A percentile compares a stretch with the other conserved stretches of the same genome.
Evolutionary conservation across 371 early-diverging fungal genomes (phyloP).

Genomic region (Chytridium lagenaria): DNA sequence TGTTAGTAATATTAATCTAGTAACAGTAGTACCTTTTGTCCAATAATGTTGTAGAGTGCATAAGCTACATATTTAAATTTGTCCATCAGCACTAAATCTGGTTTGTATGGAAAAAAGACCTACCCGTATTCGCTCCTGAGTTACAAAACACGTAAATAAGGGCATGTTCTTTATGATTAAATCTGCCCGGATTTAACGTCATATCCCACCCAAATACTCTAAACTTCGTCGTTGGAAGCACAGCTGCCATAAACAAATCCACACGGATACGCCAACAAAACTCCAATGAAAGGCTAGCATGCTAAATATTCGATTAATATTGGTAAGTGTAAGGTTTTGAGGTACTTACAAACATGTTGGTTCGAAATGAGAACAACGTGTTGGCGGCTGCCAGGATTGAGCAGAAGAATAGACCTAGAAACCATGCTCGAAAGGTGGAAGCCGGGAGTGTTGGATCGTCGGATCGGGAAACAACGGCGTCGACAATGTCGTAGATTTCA

Average conservation of each 20-base stretch:
- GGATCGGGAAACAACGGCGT: slow-evolving; percentile 29
- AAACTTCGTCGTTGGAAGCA: slow-evolving; percentile 19
- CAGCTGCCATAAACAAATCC: slow-evolving; percentile 27
- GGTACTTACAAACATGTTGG: slow-evolving; percentile 37
- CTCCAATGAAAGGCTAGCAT: slow-evolving; percentile 25
- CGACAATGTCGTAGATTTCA: slow-evolving; percentile 35
- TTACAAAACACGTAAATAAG: slow-evolving; percentile 29
- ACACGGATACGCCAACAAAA: slow-evolving; percentile 29
- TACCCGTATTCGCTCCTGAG: slow-evolving; percentile 22
- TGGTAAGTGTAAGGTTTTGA: neutral
- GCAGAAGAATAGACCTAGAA: slow-evolving; percentile 33
- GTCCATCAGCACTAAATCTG: too few species aligned
- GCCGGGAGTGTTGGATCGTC: slow-evolving; percentile 41
- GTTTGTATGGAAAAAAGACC: too few species aligned
- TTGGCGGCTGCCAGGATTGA: slow-evolving; percentile 69
- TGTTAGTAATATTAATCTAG: too few species aligned
- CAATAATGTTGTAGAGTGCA: slow-evolving; percentile 36
- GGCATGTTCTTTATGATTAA: slow-evolving; percentile 29
- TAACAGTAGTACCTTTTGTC: too few species aligned
- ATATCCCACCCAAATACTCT: neutral
- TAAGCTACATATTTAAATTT: slow-evolving; percentile 26
- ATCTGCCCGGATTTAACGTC: slow-evolving; percentile 32
- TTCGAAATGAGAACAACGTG: slow-evolving; percentile 78
- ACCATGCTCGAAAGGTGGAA: slow-evolving; percentile 32
- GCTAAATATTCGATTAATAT: neutral